phyloP scores from a whole-genome alignment of 2,329 filamentous ascomycete species.

The Ophiostoma sp. region DNA sequence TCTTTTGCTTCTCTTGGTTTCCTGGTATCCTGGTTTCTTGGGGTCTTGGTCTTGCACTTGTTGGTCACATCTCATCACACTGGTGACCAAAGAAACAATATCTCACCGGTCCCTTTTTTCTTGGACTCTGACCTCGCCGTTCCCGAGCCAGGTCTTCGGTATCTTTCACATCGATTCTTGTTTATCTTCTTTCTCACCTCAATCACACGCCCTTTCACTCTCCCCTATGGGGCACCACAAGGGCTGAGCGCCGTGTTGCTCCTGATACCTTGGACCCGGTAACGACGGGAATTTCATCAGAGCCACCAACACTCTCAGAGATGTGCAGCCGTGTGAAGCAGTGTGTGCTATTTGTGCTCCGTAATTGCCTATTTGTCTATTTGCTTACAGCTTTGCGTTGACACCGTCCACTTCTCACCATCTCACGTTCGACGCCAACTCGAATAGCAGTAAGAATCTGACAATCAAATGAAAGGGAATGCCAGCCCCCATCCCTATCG shows the following conservation, averaged over 20 bases:
- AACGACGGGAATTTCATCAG: neutral
- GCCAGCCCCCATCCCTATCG: too few species aligned
- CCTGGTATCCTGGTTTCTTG: too few species aligned
- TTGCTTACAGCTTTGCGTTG: neutral
- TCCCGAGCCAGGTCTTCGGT: neutral
- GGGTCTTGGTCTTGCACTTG: neutral
- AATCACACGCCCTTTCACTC: too few species aligned
- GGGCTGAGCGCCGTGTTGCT: too few species aligned
- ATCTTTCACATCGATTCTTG: neutral
- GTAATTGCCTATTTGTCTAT: neutral
- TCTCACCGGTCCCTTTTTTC: neutral
- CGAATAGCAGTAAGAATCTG: neutral
- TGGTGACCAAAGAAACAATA: neutral
- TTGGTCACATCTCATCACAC: constrained; percentile 13
- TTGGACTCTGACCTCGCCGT: neutral
- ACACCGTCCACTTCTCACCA: neutral
- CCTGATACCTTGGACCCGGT: neutral
- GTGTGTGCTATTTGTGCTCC: too few species aligned
- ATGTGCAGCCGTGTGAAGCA: too few species aligned
- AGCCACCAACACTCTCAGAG: neutral
- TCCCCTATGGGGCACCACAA: too few species aligned
- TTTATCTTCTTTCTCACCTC: too few species aligned
- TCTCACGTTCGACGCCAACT: neutral
- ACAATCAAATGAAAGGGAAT: too few species aligned
- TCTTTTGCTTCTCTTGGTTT: too few species aligned